Evolutionary conservation across 2,329 filamentous ascomycete genomes (phyloP).

Genomic region (Neurospora sp.): DNA sequence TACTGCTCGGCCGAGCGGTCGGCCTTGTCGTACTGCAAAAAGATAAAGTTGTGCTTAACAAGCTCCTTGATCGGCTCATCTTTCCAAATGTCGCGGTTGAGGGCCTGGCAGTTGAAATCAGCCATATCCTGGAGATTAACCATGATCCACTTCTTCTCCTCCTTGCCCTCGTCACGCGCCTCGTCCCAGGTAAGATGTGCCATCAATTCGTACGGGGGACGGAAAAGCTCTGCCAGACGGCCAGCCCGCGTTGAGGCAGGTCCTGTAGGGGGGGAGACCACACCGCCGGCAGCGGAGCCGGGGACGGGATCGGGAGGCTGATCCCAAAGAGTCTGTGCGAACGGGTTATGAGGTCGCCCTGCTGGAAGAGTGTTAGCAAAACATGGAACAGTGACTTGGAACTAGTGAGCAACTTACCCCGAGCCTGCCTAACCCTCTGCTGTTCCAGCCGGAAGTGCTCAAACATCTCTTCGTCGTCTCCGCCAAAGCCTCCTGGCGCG

Average conservation of each 20-base stretch:
- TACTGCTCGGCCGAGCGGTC: conserved; percentile 71
- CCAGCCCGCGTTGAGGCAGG: conserved; percentile 60
- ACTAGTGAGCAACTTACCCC: conserved; percentile 3
- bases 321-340: conserved; percentile 31
- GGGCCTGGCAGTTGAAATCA: conserved; percentile 85
- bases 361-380: conserved; percentile 3
- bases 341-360: conserved; percentile 23
- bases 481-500: conserved; percentile 50
- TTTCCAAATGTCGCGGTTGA: conserved; percentile 97
- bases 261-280: conserved; percentile 10
- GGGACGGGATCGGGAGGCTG: conserved; percentile 14
- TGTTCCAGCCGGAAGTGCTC: conserved; percentile 50
- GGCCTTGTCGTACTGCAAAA: conserved; percentile 86
- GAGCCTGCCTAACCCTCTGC: conserved; percentile 14
- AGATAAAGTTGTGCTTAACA: conserved; percentile 85
- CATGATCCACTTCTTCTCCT: conserved; percentile 84
- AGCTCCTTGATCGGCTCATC: conserved; percentile 68
- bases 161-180: conserved; percentile 76
- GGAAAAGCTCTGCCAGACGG: conserved; percentile 81
- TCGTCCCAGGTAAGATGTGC: conserved; percentile 69
- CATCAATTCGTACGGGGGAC: conserved; percentile 88
- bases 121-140: conserved; percentile 92
- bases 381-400: not conserved
- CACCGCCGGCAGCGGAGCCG: conserved; percentile 15
- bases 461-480: conserved; percentile 47